Base-by-base conservation (phyloP, 257 asterid genomes). In the Fraxinus excelsior region DNA sequence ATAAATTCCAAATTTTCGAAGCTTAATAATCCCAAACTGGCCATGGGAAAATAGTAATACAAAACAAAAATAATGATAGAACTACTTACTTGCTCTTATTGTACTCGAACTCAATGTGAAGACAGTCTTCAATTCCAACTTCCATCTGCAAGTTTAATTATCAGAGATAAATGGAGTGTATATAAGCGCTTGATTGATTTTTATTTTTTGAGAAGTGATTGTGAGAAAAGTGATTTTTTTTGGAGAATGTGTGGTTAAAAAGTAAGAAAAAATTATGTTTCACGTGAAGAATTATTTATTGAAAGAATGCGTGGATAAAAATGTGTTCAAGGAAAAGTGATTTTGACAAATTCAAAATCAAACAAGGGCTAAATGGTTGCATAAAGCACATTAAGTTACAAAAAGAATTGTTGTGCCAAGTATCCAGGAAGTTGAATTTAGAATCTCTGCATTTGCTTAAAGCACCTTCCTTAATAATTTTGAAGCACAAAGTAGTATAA, bases 51-150 rank as follows among this genome's bases (percentile, higher is more conserved):
- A 76, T 34, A 69, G n/a, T 62, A 76, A 78, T 37, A 26, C 11
- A 42, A 51, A 60, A 60, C 12, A 42, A 23, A 60, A 78, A 46
- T 8, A 28, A 42, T 49, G 26, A 19, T 19, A n/a, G 38, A 29
- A 78, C 29, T 2, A 83, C 97, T 80, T 87, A 93, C 98, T 96
- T 96, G 99, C 97, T 91, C 88, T 93, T 93, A 78, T 93, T 93
- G 94, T 96, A 96, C 89, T 93, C 98, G 71, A 96, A 93, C 89
- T 96, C 99, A 37, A 96, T 96, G 79, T 93, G 99, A 78, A 96
- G 99, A 87, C 99, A 96, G 87, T 93, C 99, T 78, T 96, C 99
- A 58, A 96, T 96, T 58, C 99, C 99, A 65, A 96, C 99, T 83
- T 96, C 99, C 99, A 96, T 96, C 99, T 96, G 84, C 87, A 85